Percentiles rank a stretch among this genome's conserved stretches.
These are phyloP conservation scores for Daldinia decipiens DNA, from an alignment of 495 filamentous ascomycete species.

Conservation along the genomic window DNA sequence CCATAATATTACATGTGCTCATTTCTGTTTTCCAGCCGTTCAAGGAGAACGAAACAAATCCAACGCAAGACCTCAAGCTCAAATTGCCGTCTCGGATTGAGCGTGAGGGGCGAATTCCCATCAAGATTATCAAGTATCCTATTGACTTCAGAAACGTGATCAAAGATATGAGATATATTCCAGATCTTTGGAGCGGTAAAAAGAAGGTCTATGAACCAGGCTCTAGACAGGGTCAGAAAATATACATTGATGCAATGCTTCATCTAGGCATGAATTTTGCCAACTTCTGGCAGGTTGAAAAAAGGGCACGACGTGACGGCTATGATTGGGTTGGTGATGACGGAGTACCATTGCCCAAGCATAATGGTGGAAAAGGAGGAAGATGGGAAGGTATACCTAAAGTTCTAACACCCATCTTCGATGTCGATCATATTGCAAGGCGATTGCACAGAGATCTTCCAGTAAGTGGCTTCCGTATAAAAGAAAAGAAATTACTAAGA, in stretches of 20 bases:
- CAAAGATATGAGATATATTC: slow-evolving; percentile 18
- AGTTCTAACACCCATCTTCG: slow-evolving; percentile 13
- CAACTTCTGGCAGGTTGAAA: slow-evolving; percentile 21
- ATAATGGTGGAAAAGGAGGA: slow-evolving; percentile 12
- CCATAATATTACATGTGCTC: neutral
- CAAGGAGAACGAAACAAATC: slow-evolving; percentile 20
- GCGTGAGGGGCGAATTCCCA: slow-evolving; percentile 16
- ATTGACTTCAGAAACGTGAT: slow-evolving; percentile 24
- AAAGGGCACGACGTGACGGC: slow-evolving; percentile 20
- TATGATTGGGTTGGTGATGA: slow-evolving; percentile 28
- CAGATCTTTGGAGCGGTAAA: slow-evolving; percentile 16
- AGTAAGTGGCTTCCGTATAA: neutral
- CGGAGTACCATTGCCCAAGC: slow-evolving; percentile 15
- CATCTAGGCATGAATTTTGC: slow-evolving; percentile 24
- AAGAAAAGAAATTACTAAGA: neutral
- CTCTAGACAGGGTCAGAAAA: neutral
- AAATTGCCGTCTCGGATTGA: slow-evolving; percentile 8
- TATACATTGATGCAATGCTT: slow-evolving; percentile 28
- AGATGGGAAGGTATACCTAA: slow-evolving; percentile 16
- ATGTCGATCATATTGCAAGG: slow-evolving; percentile 9
- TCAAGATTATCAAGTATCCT: slow-evolving; percentile 19
- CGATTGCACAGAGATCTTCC: slow-evolving; percentile 14
- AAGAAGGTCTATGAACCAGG: slow-evolving; percentile 15
- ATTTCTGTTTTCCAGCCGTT: slow-evolving; percentile 10
- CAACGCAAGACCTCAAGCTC: slow-evolving; percentile 22